Percentiles rank a stretch among this genome's conserved stretches.
phyloP scores from a whole-genome alignment of 2,329 filamentous ascomycete species.

The Botryosphaeria dothidea region DNA sequence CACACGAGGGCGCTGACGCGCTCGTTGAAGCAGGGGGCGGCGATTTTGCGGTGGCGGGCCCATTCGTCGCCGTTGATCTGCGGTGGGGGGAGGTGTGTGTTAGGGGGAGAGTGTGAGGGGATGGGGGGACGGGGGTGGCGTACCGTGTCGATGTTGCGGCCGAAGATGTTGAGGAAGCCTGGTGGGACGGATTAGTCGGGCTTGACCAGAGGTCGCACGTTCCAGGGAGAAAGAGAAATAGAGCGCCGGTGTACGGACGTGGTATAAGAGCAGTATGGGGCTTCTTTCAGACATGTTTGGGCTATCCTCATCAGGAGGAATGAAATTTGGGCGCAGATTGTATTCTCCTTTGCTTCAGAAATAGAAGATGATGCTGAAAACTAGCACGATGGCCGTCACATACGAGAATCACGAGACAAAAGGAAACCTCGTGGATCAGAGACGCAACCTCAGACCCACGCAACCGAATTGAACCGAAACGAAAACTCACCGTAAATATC shows the following conservation, averaged over 20 bases:
- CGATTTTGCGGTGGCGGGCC: slow-evolving; percentile 47
- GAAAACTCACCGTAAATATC: neutral
- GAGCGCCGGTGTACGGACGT: too few species aligned
- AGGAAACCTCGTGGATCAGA: too few species aligned
- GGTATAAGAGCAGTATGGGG: too few species aligned
- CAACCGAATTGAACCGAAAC: too few species aligned
- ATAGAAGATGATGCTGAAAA: neutral
- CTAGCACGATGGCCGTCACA: too few species aligned
- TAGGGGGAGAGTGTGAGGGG: neutral
- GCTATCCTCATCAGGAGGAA: too few species aligned
- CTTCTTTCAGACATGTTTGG: too few species aligned
- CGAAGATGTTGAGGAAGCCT: neutral
- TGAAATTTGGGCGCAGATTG: too few species aligned
- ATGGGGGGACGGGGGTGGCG: neutral
- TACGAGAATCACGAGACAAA: too few species aligned
- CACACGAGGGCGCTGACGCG: slow-evolving; percentile 40
- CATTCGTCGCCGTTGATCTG: slow-evolving; percentile 31
- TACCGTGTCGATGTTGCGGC: neutral
- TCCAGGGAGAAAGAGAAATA: too few species aligned
- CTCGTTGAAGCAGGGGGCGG: slow-evolving; percentile 47
- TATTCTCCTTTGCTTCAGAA: too few species aligned
- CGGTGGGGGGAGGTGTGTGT: neutral
- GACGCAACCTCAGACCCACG: too few species aligned
- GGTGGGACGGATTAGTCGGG: neutral
- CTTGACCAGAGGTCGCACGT: neutral